A percentile compares a stretch with the other conserved stretches of the same genome.
Evolutionary conservation across 352 stramenopile species (phyloP).

Genomic region (Globisporangium abappressorium): DNA sequence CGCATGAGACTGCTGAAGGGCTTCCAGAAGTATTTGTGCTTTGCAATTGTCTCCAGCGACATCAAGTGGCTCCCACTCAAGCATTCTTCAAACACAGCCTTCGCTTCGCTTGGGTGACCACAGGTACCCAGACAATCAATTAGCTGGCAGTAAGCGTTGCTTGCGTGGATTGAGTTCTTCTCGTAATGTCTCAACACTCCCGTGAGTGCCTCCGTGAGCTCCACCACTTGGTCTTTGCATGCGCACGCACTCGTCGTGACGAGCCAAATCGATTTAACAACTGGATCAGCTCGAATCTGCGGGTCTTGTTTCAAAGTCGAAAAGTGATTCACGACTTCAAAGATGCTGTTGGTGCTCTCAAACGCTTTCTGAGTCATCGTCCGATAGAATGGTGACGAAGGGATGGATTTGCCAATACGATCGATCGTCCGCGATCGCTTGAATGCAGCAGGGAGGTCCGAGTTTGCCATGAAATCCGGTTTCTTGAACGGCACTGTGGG

Average conservation of each 20-base stretch:
- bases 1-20: constrained; percentile 39
- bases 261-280: constrained; percentile 36
- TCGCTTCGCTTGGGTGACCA: constrained; percentile 37
- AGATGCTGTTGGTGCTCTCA: constrained; percentile 16
- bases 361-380: constrained; percentile 38
- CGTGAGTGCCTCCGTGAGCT: constrained; percentile 26
- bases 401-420: constrained; percentile 20
- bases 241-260: constrained; percentile 28
- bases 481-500: constrained; percentile 18
- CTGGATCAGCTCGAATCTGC: constrained; percentile 15
- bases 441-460: constrained; percentile 21
- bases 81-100: constrained; percentile 50
- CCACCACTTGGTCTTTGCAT: constrained; percentile 22
- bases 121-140: constrained; percentile 38
- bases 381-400: constrained; percentile 30
- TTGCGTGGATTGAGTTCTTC: constrained; percentile 23
- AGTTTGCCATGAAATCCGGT: constrained; percentile 9
- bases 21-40: constrained; percentile 32
- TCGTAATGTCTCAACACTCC: constrained; percentile 17
- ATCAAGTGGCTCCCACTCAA: constrained; percentile 27
- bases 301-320: neutral
- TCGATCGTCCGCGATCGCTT: constrained; percentile 43
- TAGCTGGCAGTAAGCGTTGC: constrained; percentile 32
- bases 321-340: neutral
- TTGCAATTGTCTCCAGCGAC: constrained; percentile 29